Conservation (phyloP, 352 stramenopile genomes). For the Peronospora farinosa region DNA sequence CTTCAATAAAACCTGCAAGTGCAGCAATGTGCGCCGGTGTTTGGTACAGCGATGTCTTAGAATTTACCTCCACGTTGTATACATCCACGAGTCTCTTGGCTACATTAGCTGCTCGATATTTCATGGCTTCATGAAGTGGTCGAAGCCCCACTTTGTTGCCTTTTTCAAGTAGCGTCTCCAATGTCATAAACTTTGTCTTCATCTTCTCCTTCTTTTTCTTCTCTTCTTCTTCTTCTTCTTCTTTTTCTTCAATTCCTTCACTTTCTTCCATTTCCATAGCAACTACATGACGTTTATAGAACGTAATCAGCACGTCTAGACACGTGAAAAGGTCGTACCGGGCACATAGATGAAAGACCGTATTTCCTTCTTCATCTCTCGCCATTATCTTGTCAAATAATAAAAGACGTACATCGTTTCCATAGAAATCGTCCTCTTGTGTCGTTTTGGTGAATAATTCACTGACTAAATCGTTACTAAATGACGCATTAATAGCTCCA, state of each 20-base stretch:
- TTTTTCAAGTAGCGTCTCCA: conserved; percentile 44
- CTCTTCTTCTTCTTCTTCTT: background rate
- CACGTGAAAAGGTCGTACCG: conserved; percentile 47
- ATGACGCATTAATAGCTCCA: conserved; percentile 46
- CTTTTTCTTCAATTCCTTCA: conserved; percentile 3
- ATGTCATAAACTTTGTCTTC: conserved; percentile 2
- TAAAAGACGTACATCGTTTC: conserved; percentile 37
- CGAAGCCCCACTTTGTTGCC: conserved; percentile 61
- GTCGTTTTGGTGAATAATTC: conserved; percentile 31
- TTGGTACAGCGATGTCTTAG: conserved; percentile 42
- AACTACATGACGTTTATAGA: conserved; percentile 35
- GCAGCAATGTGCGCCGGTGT: conserved; percentile 69
- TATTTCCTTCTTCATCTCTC: conserved; percentile 70
- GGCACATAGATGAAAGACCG: conserved; percentile 74
- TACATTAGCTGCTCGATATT: conserved; percentile 38
- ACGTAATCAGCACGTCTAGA: conserved; percentile 41
- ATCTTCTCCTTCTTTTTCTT: background rate
- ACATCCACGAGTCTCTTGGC: conserved; percentile 29
- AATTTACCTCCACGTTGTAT: conserved; percentile 43
- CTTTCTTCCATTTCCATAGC: conserved; percentile 10
- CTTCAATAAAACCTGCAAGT: conserved; percentile 35
- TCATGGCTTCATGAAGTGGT: conserved; percentile 62
- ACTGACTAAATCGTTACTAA: conserved; percentile 35
- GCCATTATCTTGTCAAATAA: conserved; percentile 46
- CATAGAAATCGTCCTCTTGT: conserved; percentile 10